A percentile compares a stretch with the other conserved stretches of the same genome.
Conservation (phyloP, 2,329 filamentous ascomycete genomes). For the Cladosporium sp. region DNA sequence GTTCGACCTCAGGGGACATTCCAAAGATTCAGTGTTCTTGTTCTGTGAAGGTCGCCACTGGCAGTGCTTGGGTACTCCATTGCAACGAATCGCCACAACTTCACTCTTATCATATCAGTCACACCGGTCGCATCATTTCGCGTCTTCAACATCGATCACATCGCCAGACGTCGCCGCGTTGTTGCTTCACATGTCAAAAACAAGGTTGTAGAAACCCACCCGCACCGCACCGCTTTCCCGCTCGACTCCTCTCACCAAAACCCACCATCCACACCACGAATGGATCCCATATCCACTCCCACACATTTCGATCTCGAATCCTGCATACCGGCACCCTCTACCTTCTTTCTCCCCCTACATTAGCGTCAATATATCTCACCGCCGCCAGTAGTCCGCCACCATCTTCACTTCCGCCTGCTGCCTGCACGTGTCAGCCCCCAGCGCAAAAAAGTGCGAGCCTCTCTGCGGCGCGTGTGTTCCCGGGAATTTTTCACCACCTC, state of each 20-base stretch:
- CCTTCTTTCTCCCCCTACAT: background rate
- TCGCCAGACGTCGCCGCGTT: background rate
- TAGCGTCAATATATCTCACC: constrained; percentile 15
- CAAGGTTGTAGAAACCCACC: constrained; percentile 15
- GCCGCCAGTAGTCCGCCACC: constrained; percentile 6
- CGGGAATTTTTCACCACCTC: background rate
- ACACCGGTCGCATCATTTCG: background rate
- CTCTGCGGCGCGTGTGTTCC: constrained; percentile 11
- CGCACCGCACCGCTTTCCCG: constrained; percentile 26
- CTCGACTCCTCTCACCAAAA: background rate
- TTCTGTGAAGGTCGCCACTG: background rate
- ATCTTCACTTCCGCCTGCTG: constrained; percentile 13
- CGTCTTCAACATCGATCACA: background rate
- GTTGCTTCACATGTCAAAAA: constrained; percentile 5
- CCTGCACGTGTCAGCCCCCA: constrained; percentile 9
- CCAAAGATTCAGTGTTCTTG: background rate
- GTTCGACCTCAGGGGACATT: background rate
- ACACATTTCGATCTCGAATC: constrained; percentile 18
- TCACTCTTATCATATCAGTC: background rate
- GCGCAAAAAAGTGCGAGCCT: constrained; percentile 16
- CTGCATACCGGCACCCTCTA: constrained; percentile 13
- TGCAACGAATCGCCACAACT: background rate
- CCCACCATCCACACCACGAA: constrained; percentile 1
- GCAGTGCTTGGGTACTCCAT: background rate
- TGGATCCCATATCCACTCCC: constrained; percentile 11